A percentile compares a stretch with the other conserved stretches of the same genome.
Conservation (phyloP, 352 stramenopile genomes). For the Phytophthora chlamydospora region DNA sequence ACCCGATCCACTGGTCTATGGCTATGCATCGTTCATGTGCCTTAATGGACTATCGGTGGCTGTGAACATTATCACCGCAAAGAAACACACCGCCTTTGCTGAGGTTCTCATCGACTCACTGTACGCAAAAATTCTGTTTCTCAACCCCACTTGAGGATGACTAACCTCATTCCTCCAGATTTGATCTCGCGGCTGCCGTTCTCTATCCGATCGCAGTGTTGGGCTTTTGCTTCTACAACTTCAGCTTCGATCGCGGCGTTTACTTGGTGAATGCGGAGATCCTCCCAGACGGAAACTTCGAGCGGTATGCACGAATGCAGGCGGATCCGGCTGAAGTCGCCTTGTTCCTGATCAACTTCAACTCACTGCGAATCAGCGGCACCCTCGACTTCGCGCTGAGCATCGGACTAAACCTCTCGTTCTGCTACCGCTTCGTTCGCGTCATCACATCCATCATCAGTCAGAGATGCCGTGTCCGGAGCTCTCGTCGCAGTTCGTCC, state of each 20-base stretch:
- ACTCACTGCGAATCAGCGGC: constrained; percentile 37
- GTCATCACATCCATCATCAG: constrained; percentile 20
- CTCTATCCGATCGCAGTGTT: constrained; percentile 34
- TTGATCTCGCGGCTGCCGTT: constrained; percentile 41
- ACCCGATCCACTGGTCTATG: constrained; percentile 23
- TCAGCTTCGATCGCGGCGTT: constrained; percentile 35
- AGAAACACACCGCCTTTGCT: constrained; percentile 27
- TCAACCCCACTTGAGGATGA: too few species aligned
- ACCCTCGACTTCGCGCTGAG: constrained; percentile 35
- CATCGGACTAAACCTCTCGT: constrained; percentile 40
- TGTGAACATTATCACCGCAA: constrained; percentile 14
- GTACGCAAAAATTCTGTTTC: constrained; percentile 3
- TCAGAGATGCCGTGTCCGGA: constrained; percentile 2
- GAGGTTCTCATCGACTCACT: constrained; percentile 44
- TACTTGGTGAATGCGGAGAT: constrained; percentile 30
- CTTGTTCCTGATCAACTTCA: constrained; percentile 39
- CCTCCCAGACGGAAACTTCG: constrained; percentile 35
- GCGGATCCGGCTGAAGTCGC: constrained; percentile 36
- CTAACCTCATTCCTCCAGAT: constrained; percentile 17
- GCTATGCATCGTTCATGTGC: constrained; percentile 28
- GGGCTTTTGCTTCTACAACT: constrained; percentile 28
- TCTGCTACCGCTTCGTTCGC: constrained; percentile 41
- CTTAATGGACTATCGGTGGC: constrained; percentile 30
- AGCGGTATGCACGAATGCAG: constrained; percentile 31
- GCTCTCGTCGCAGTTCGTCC: not conserved